Evolutionary conservation across 768 basidiomycete genomes (phyloP), one percentile per base, ranked within the genome.

Genomic region (Tephrocybe sp.): DNA sequence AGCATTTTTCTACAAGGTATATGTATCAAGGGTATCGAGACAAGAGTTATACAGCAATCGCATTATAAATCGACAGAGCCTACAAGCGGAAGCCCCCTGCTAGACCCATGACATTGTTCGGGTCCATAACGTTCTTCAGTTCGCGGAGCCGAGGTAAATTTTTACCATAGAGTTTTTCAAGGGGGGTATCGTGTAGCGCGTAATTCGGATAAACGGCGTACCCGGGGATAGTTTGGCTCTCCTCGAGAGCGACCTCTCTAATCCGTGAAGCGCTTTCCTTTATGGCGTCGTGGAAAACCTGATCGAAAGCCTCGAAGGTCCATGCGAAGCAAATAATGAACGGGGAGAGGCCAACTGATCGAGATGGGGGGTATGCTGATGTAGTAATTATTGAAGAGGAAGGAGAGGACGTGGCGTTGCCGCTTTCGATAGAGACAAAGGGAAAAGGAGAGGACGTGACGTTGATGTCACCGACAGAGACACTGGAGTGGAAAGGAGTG

Each of bases 191-290:
- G 35, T 56, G 64, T 6, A 78, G 64, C 7, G 83, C 83, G 55
- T 85, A 85, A 62, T 88, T 87, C 26, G 72, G 69, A 60, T 88
- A 87, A 40, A 75, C 57, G 1, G 71, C 73, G n/a, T 65, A 58
- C 5, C 52, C 58, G 26, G 72, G 47, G 40, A 67, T 62, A 11
- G 51, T 48, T 60, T 78, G 74, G 10, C 76, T 76, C 45, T 74
- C 64, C 19, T 57, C 58, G 5, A 69, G 53, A 2, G 72, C 73
- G 12, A 73, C 67, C 23, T 66, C 53, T n/a, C 58, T 65, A 38
- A 85, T 68, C 7, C 66, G 66, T 0, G 58, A 66, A 1, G 72
- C 67, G 48, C 73, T 76, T 26, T 68, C 49, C 13, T 62, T 62
- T n/a, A 71, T 64, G 7, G 78, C 74, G 19, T 68, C 41, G 13